phyloP scores from a whole-genome alignment of 2,329 filamentous ascomycete species.

The Hirsutella rhossiliensis region DNA sequence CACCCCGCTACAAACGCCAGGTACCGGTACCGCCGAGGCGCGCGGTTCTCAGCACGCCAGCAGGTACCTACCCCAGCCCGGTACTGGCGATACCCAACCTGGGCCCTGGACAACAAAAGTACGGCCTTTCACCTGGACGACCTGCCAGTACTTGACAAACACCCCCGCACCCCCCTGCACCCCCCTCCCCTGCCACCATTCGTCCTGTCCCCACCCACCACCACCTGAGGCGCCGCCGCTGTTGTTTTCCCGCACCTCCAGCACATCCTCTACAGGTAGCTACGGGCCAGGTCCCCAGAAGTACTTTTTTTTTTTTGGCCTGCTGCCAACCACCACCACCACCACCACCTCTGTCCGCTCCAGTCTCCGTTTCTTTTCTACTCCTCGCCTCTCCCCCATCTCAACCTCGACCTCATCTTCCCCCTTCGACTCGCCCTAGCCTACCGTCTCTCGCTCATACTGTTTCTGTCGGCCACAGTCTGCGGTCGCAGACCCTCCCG shows the following conservation, averaged over 20 bases:
- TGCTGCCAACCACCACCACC: not conserved
- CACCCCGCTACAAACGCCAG: not conserved
- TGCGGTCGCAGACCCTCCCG: constrained; percentile 1
- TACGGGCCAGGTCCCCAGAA: too few species aligned
- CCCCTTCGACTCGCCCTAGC: not conserved
- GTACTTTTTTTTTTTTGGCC: not conserved
- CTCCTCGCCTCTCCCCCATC: not conserved
- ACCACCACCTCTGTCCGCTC: not conserved
- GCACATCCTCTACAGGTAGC: too few species aligned
- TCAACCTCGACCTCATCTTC: not conserved
- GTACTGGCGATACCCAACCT: not conserved
- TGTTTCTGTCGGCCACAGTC: not conserved
- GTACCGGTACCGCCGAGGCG: not conserved
- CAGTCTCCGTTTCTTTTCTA: not conserved
- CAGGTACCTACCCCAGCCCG: not conserved
- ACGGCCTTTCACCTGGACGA: not conserved
- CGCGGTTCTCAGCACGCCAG: not conserved
- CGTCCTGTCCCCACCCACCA: too few species aligned
- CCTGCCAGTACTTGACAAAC: not conserved
- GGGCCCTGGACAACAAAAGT: not conserved
- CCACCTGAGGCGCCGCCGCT: too few species aligned
- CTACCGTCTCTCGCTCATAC: not conserved
- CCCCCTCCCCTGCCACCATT: too few species aligned
- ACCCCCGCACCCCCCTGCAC: not conserved
- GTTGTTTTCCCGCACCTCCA: too few species aligned